These are phyloP conservation scores for Stemphylium beticola DNA, from an alignment of 2,329 filamentous ascomycete species.

Conservation along the genomic window DNA sequence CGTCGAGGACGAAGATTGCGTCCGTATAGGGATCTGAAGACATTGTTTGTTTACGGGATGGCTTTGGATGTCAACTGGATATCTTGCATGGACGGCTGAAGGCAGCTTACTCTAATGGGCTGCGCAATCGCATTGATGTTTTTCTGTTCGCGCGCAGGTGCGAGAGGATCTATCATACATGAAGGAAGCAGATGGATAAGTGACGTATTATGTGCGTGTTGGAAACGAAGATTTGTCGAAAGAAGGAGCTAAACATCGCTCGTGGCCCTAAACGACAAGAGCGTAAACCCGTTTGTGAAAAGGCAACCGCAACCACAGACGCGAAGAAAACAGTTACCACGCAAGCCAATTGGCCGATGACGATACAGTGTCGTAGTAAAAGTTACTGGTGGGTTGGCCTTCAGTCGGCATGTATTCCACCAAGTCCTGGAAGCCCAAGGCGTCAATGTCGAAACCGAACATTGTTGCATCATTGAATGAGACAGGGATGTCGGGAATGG, in stretches of 20 bases:
- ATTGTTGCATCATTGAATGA: slow-evolving; percentile 12
- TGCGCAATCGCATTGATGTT: neutral
- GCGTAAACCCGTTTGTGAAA: neutral
- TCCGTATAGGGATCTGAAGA: neutral
- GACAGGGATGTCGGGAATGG: slow-evolving; percentile 7
- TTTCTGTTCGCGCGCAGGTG: no score
- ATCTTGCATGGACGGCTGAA: neutral
- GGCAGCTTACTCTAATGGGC: neutral
- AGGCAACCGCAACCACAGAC: neutral
- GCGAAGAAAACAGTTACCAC: neutral
- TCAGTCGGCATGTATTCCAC: slow-evolving; percentile 33
- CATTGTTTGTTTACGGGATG: neutral
- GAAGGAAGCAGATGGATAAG: neutral
- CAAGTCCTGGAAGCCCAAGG: slow-evolving; percentile 31
- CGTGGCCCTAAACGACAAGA: neutral
- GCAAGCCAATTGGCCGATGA: neutral
- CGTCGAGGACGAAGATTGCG: slow-evolving; percentile 5
- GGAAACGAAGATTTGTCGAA: neutral
- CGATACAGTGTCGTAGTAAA: slow-evolving; percentile 28
- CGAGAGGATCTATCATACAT: no score
- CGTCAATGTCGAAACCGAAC: slow-evolving; percentile 34
- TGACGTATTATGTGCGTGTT: neutral
- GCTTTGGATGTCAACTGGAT: neutral
- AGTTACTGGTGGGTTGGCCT: slow-evolving; percentile 28
- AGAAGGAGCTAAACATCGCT: neutral